Evolutionary conservation across 257 asterid genomes (phyloP), one percentile per base, ranked within the genome.

Genomic region (Nemophila menziesii): DNA sequence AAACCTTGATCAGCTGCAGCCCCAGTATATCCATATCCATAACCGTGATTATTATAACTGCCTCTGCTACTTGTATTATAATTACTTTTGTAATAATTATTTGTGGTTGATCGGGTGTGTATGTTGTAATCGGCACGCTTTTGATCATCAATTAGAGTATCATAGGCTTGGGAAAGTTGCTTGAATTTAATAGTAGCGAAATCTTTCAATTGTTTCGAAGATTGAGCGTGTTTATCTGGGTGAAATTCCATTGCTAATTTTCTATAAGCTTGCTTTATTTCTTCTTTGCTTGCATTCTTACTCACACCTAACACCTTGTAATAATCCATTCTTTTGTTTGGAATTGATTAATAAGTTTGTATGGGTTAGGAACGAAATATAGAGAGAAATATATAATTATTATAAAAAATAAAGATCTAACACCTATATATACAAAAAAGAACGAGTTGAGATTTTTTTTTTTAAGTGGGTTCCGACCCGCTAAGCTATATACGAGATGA

Each of bases 81-180:
- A 11, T 49, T 48, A 9, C 22, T 46, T 12, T 40, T 62, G 12
- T 44, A 57, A 34, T 12, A 44, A n/a, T 54, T 5, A 19, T 57
- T 58, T 19, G 58, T 48, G 4, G 62, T 48, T 19, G 45, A 57
- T 36, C 62, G 58, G 46, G 29, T 49, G 52, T n/a, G n/a, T n/a
- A 69, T 59, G 52, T 82, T 82, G 49, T 82, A 86, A 50, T 79
- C 92, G 20, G 84, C 83, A 18, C 94, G 85, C 48, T 67, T 78
- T 44, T 72, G 72, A 58, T 86, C 94, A 23, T 86, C 86, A 7
- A 57, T 66, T 3, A 86, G 78, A 41, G 64, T 62, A 36, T 78
- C 96, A 63, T 86, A 86, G 16, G 96, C 96, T 63, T 74, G 86
- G n/a, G 96, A 75, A 3, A 86, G 56, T 69, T 65, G 82, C 73